Evolutionary conservation across 805 yeast genomes (phyloP).

Genomic region (Saccharomycopsis guyanensis): DNA sequence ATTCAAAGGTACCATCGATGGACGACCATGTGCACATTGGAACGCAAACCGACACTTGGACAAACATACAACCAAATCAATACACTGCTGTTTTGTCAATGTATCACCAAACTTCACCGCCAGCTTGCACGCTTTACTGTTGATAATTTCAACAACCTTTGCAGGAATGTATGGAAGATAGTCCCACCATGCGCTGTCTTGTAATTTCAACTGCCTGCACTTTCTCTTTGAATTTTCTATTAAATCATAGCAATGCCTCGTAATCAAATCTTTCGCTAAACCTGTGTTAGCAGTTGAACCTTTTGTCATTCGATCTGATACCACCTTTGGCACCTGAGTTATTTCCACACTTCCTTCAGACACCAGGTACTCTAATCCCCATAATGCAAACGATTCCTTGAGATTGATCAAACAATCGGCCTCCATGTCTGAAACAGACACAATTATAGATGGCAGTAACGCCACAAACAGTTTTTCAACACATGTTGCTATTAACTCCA

Average conservation of each 20-base stretch:
- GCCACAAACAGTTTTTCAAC: too few relatives aligned
- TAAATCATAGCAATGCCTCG: constrained; percentile 36
- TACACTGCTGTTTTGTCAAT: constrained; percentile 38
- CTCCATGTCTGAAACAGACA: constrained; percentile 29
- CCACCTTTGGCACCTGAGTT: constrained; percentile 39
- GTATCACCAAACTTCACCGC: constrained; percentile 67
- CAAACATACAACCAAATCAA: constrained; percentile 35
- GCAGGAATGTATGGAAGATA: constrained; percentile 40
- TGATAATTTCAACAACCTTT: constrained; percentile 41
- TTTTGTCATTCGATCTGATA: constrained; percentile 29
- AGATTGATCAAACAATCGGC: constrained; percentile 27
- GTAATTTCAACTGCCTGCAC: too few relatives aligned
- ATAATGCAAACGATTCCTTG: constrained; percentile 27
- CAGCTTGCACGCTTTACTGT: constrained; percentile 57
- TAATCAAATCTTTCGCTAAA: constrained; percentile 32
- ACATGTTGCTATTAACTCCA: too few relatives aligned
- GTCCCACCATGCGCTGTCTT: constrained; percentile 31
- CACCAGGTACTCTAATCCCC: constrained; percentile 33
- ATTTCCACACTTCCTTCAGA: constrained; percentile 23
- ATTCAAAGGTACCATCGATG: too few relatives aligned
- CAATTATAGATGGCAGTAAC: too few relatives aligned
- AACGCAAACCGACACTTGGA: constrained; percentile 52
- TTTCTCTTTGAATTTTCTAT: constrained; percentile 1
- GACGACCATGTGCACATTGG: constrained; percentile 84
- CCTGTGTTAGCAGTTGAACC: constrained; percentile 21